Evolutionary conservation across 257 asterid genomes (phyloP).

Genomic region (Primulina eburnea): DNA sequence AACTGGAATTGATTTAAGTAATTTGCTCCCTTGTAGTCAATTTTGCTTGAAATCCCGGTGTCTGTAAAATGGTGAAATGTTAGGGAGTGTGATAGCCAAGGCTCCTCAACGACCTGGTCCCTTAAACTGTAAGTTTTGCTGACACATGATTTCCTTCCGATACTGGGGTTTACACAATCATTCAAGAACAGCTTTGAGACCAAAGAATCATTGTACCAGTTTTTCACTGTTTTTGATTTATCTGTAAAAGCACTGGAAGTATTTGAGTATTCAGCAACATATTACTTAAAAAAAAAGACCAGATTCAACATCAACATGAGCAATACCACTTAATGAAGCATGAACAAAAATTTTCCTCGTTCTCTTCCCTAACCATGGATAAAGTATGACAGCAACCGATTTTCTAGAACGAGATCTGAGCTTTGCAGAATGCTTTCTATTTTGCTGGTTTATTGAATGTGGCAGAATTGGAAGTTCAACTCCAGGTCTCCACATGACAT

Average conservation of each 20-base stretch:
- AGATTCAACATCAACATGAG: conserved; percentile 26
- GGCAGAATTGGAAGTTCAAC: conserved; percentile 43
- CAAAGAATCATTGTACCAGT: conserved; percentile 39
- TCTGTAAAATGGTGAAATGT: conserved; percentile 33
- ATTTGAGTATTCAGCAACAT: conserved; percentile 84
- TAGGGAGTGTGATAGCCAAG: conserved; percentile 68
- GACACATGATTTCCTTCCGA: conserved; percentile 32
- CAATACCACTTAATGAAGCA: conserved; percentile 52
- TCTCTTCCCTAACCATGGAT: conserved; percentile 40
- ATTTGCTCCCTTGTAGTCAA: conserved; percentile 33
- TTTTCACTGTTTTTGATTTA: conserved; percentile 41
- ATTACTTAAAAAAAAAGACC: conserved; percentile 30
- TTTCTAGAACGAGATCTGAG: conserved; percentile 41
- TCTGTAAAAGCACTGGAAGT: conserved; percentile 82
- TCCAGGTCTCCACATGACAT: conserved; percentile 50
- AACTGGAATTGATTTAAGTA: conserved; percentile 24
- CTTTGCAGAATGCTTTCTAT: conserved; percentile 34
- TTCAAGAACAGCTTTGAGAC: conserved; percentile 36
- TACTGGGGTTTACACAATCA: conserved; percentile 30
- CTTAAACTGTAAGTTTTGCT: conserved; percentile 29
- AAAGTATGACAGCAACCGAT: conserved; percentile 32
- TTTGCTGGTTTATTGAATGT: conserved; percentile 40
- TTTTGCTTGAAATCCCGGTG: conserved; percentile 32
- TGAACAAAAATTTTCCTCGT: conserved; percentile 31
- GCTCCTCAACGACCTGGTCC: conserved; percentile 69